Evolutionary conservation across 495 filamentous ascomycete species (phyloP).

Genomic region (Margaritispora aquatica): DNA sequence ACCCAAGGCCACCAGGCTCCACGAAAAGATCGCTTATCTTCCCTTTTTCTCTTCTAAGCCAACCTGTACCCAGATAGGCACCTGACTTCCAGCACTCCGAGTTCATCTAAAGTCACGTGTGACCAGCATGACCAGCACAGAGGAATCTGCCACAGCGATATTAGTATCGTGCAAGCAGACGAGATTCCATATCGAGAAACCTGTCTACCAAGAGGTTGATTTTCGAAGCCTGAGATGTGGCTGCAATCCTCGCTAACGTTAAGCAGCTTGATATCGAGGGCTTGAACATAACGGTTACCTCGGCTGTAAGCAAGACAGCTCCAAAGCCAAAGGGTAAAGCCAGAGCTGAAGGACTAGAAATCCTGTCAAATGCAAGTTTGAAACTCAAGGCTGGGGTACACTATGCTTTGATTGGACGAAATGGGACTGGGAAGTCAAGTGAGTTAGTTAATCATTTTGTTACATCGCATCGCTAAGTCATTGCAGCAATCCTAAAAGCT

Average conservation of each 20-base stretch:
- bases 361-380: conserved; percentile 61
- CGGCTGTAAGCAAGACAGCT: conserved; percentile 28
- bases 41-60: neutral
- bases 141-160: conserved; percentile 42
- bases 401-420: conserved; percentile 71
- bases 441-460: conserved; percentile 19
- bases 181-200: conserved; percentile 47
- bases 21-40: neutral
- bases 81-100: neutral
- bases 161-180: conserved; percentile 51
- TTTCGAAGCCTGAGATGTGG: neutral
- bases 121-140: conserved; percentile 17
- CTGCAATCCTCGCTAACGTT: neutral
- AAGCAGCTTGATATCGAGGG: conserved; percentile 60
- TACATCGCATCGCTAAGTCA: too few species aligned
- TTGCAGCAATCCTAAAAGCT: conserved; percentile 59
- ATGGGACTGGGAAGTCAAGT: conserved; percentile 81
- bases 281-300: conserved; percentile 54
- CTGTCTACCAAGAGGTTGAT: conserved; percentile 45
- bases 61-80: neutral
- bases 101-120: neutral
- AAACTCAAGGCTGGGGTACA: conserved; percentile 62
- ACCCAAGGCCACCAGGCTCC: neutral
- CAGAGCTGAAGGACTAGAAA: conserved; percentile 53
- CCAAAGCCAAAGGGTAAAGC: conserved; percentile 45